These are phyloP conservation scores for Botryotinia convoluta DNA, from an alignment of 2,329 filamentous ascomycete genomes.

Conservation along the genomic window DNA sequence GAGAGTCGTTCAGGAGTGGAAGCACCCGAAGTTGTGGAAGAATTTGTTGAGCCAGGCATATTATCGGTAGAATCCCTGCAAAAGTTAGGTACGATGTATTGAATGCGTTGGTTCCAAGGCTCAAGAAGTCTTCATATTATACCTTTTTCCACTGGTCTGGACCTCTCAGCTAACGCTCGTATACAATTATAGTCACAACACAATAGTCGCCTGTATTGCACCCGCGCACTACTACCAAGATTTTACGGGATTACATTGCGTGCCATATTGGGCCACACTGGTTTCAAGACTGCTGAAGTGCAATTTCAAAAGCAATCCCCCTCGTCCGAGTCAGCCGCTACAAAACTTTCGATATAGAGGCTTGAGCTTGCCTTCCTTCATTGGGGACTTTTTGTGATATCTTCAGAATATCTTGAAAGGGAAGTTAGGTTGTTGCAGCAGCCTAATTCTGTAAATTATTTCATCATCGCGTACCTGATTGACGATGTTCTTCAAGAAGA, in stretches of 20 bases:
- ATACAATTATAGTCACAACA: slow-evolving; percentile 14
- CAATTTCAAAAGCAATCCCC: slow-evolving; percentile 10
- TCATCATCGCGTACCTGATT: not conserved
- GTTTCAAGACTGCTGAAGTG: slow-evolving; percentile 5
- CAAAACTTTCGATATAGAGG: slow-evolving; percentile 17
- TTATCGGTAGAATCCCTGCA: slow-evolving; percentile 17
- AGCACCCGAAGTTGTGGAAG: slow-evolving; percentile 28
- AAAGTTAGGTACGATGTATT: slow-evolving; percentile 14
- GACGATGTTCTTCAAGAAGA: slow-evolving; percentile 7
- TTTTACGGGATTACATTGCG: slow-evolving; percentile 14
- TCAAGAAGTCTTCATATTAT: slow-evolving; percentile 17
- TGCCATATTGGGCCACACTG: slow-evolving; percentile 16
- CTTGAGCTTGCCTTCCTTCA: slow-evolving; percentile 15
- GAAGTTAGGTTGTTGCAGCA: slow-evolving; percentile 16
- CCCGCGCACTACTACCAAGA: slow-evolving; percentile 10
- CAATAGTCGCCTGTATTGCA: not conserved
- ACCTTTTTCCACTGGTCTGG: not conserved
- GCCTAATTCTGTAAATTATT: not conserved
- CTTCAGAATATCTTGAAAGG: slow-evolving; percentile 11
- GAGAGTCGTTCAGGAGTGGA: slow-evolving; percentile 27
- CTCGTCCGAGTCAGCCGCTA: slow-evolving; percentile 13
- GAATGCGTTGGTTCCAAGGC: slow-evolving; percentile 11
- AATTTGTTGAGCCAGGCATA: slow-evolving; percentile 28
- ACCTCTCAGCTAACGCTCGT: slow-evolving; percentile 14
- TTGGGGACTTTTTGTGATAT: not conserved